Base-by-base conservation (phyloP, 2,329 filamentous ascomycete genomes). In the Fusarium continuum region DNA sequence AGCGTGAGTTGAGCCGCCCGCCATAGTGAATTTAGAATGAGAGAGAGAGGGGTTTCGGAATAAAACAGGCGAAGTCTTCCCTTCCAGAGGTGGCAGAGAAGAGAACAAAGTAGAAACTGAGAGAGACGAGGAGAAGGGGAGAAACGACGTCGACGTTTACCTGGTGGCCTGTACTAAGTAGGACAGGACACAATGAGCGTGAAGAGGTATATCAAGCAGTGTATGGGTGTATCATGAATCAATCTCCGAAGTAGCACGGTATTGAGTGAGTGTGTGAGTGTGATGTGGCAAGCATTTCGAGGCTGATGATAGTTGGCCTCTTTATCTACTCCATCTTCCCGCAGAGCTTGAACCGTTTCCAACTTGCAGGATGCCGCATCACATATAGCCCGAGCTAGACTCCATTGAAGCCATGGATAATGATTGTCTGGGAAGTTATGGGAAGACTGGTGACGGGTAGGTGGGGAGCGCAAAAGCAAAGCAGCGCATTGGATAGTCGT, bases 171-270 rank as follows among this genome's bases (percentile, higher is more conserved):
- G 49, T 54, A 59, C 54, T 44, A 34, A 61, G 59, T 65, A 50
- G 50, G 39, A 69, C 63, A 58, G 51, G 39, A 54, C 29, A 59
- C 48, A 64, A 41, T 22, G 50, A 56, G 38, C 20, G 65, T 61
- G 43, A 61, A 64, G 54, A 66, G 34, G 36, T 32, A 22, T 44
- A 48, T 53, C 38, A 57, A 38, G 14, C 49, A 46, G 45, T 47
- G 50, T 55, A 58, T 54, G 38, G 40, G 50, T 44, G 50, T 59
- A 55, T 57, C 52, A 61, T 48, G 52, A 51, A 29, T 53, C 48
- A 49, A 56, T 36, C 40, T 49, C 49, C 34, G 45, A 55, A 40
- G 67, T 67, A 43, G 51, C 31, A 70, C 62, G 36, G 29, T 31
- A 32, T 46, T 29, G 19, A 41, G 31, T 28, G 49, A 39, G 50